Base-by-base conservation (phyloP, 2,329 filamentous ascomycete genomes). In the Penicillium sclerotigenum region DNA sequence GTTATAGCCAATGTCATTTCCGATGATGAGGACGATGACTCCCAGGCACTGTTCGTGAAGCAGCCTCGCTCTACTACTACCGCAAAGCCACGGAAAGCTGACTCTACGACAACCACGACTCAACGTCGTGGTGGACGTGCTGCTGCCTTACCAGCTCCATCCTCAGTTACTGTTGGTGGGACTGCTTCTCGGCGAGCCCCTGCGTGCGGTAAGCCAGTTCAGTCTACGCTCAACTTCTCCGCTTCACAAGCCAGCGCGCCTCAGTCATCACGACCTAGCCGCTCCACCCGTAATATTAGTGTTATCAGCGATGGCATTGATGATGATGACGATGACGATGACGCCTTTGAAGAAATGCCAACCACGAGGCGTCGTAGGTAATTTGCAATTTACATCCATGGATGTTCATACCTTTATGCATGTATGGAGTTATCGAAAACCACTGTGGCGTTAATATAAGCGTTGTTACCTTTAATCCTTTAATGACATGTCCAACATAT, bases 281-380 rank as follows among this genome's bases (percentile, higher is more conserved):
- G 71, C 29, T 63, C 70, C 34, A 74, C 65, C 41, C 71, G 69
- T 36, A 68, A 64, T 20, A 57, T 68, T n/a, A 74, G 71, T 54
- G 66, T 71, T 9, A 56, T 73, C 11, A 76, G 73, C 49, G 75
- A 75, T 46, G 73, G 74, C 56, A 69, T 75, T 52, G 73, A 76
- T 33, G 63, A 62, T 3, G 74, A 76, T 50, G 73, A 75, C 46
- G 73, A 74, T 49, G 66, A 68, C 8, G 74, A 76, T 18, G 77
- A 79, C 68, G 77, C 75, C 13, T 80, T 80, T 69, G 77, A 79
- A 61, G 73, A 76, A 28, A 67, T 70, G 64, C 62, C 61, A 26
- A 59, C 61, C 2, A 61, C 46, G 8, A 55, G 54, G n/a, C 58
- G 67, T 22, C 62, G 67, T 52, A 70, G 66, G 48, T 70, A 66